Base-by-base conservation (phyloP, 768 basidiomycete species). In the Termitomyces sp. region DNA sequence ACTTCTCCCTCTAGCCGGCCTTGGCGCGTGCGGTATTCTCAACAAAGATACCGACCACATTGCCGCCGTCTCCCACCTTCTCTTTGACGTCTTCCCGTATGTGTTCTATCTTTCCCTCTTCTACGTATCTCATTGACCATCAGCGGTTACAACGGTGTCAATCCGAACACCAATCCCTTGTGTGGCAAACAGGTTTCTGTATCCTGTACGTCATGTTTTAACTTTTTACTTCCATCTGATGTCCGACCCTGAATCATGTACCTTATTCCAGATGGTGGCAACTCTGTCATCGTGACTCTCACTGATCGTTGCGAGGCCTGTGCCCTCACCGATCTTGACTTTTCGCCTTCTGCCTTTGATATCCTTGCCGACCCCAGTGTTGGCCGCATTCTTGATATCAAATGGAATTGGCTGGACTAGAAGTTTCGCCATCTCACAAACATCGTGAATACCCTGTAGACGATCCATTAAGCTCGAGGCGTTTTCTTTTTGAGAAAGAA, bases 131-230 rank as follows among this genome's bases (percentile, higher is more conserved):
- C 22, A 51, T 58, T 11, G 16, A 46, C 57, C 44, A 42, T 57
- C 61, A 90, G 89, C 49, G 82, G 78, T 11, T 88, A 84, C 69
- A 55, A 73, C 20, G 80, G 81, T 28, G 76, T 53, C 7, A 84
- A 94, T 76, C 88, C 91, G 35, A 94, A 93, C 73, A 67, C 63
- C 58, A 92, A 94, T 76, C 90, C 92, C 36, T 71, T 94, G 57
- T 93, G 92, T 70, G 75, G 75, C 66, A 79, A 73, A 66, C 66
- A 74, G 57, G 74, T 89, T 58, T 68, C 58, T 8, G 78, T 72
- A 15, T 68, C 66, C 7, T 90, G 90, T 89, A 74, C 71, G 80
- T 74, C 5, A 20, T 46, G 15, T 48, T n/a, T n/a, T n/a, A n/a
- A n/a, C n/a, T n/a, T n/a, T n/a, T n/a, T 28, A 11, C 35, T 38